Conservation (phyloP, 495 filamentous ascomycete genomes). For the Ramalina peruviana region DNA sequence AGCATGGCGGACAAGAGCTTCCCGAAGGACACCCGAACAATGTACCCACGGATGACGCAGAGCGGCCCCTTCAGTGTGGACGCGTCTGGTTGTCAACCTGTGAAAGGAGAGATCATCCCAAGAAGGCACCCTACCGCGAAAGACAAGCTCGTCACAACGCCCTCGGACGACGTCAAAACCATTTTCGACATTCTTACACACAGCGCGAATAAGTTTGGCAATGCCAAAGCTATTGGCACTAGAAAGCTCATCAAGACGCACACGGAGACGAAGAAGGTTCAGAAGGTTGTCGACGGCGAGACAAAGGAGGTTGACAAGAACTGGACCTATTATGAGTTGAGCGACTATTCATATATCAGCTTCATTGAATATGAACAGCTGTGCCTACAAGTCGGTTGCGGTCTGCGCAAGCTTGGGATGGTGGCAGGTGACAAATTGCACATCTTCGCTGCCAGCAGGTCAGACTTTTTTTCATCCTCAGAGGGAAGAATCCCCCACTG, state of each 20-base stretch:
- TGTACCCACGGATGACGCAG: constrained; percentile 30
- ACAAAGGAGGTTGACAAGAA: constrained; percentile 86
- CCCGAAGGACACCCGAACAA: constrained; percentile 12
- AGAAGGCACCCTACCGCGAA: constrained; percentile 62
- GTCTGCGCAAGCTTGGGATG: constrained; percentile 69
- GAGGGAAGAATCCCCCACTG: background rate
- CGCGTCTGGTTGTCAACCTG: constrained; percentile 52
- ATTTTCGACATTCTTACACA: constrained; percentile 73
- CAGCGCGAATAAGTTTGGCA: constrained; percentile 70
- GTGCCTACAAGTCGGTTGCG: constrained; percentile 58
- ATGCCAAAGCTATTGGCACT: constrained; percentile 71
- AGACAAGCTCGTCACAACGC: constrained; percentile 51
- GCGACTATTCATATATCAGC: constrained; percentile 70
- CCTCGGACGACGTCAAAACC: constrained; percentile 62
- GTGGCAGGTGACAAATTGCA: constrained; percentile 61
- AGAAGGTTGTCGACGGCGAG: constrained; percentile 86
- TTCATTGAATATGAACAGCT: constrained; percentile 81
- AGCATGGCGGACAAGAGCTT: constrained; percentile 34
- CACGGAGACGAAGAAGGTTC: constrained; percentile 88
- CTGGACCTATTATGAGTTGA: constrained; percentile 92
- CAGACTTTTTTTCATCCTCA: background rate
- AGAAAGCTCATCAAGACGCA: constrained; percentile 75
- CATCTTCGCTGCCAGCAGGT: constrained; percentile 80
- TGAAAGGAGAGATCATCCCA: constrained; percentile 83
- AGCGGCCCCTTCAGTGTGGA: constrained; percentile 66